A percentile compares a stretch with the other conserved stretches of the same genome.
phyloP scores from a whole-genome alignment of 2,329 filamentous ascomycete genomes.

The Hymenoscyphus repandus region DNA sequence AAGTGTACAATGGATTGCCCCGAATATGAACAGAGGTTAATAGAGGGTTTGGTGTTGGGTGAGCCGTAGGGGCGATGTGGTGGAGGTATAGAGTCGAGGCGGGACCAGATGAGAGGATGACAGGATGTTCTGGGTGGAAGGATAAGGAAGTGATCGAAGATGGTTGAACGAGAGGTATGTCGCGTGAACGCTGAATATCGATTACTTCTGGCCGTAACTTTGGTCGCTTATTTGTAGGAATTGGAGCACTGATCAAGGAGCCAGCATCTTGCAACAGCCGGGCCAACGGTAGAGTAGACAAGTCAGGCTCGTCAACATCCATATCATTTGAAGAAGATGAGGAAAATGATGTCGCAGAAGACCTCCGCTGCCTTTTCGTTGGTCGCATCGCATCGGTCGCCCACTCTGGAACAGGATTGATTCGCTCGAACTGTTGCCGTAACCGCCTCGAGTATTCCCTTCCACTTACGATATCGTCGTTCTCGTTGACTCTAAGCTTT shows the following conservation, averaged over 20 bases:
- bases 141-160: conserved; percentile 76
- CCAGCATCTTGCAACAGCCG: conserved; percentile 71
- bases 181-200: conserved; percentile 83
- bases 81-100: conserved; percentile 84
- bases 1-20: conserved; percentile 76
- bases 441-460: conserved; percentile 79
- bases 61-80: conserved; percentile 72
- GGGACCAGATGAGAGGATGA: conserved; percentile 83
- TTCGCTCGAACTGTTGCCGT: conserved; percentile 65
- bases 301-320: conserved; percentile 50
- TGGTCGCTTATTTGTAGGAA: conserved; percentile 51
- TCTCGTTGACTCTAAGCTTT: conserved; percentile 75
- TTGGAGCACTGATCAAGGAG: conserved; percentile 48
- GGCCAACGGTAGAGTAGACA: conserved; percentile 73
- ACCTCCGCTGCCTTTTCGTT: conserved; percentile 45
- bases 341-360: conserved; percentile 41
- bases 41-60: conserved; percentile 77
- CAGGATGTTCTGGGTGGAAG: conserved; percentile 84
- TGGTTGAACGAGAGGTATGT: conserved; percentile 74
- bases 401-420: conserved; percentile 58
- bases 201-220: conserved; percentile 82
- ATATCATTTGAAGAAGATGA: conserved; percentile 38
- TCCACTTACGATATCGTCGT: conserved; percentile 81
- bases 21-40: conserved; percentile 86
- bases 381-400: conserved; percentile 48